phyloP scores from a whole-genome alignment of 2,329 filamentous ascomycete species.

The Talaromyces sp. region DNA sequence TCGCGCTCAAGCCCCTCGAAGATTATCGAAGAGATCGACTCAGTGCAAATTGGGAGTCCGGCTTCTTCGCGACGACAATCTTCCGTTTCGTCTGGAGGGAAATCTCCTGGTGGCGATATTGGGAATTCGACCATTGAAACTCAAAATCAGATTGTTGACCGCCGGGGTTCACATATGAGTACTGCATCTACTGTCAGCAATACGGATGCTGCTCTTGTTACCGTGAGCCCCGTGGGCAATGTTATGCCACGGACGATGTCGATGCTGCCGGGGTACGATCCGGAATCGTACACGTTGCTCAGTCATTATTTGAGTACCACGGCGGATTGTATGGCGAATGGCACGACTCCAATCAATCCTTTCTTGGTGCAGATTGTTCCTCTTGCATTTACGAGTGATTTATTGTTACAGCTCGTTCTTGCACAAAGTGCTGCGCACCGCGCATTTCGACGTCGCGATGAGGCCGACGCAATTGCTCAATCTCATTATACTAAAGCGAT shows the following conservation, averaged over 20 bases:
- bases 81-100: slow-evolving; percentile 18
- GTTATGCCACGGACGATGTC: slow-evolving; percentile 30
- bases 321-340: slow-evolving; percentile 53
- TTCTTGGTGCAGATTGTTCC: slow-evolving; percentile 52
- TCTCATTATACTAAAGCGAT: slow-evolving; percentile 35
- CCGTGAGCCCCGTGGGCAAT: slow-evolving; percentile 17
- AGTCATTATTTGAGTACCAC: slow-evolving; percentile 52
- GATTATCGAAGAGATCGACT: slow-evolving; percentile 12
- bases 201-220: neutral
- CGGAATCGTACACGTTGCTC: slow-evolving; percentile 42
- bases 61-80: slow-evolving; percentile 18
- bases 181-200: neutral
- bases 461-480: slow-evolving; percentile 33
- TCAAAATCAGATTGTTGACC: neutral
- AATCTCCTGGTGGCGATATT: slow-evolving; percentile 11
- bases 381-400: slow-evolving; percentile 50
- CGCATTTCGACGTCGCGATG: slow-evolving; percentile 33
- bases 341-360: slow-evolving; percentile 51
- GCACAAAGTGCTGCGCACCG: slow-evolving; percentile 44
- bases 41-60: slow-evolving; percentile 6
- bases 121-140: neutral
- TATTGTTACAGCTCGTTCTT: slow-evolving; percentile 52
- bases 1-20: slow-evolving; percentile 7
- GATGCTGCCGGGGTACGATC: slow-evolving; percentile 32
- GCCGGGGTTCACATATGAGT: neutral